Percentiles rank a stretch among this genome's conserved stretches.
phyloP scores from a whole-genome alignment of 495 filamentous ascomycete species.

The Lentithecium fluviatile region DNA sequence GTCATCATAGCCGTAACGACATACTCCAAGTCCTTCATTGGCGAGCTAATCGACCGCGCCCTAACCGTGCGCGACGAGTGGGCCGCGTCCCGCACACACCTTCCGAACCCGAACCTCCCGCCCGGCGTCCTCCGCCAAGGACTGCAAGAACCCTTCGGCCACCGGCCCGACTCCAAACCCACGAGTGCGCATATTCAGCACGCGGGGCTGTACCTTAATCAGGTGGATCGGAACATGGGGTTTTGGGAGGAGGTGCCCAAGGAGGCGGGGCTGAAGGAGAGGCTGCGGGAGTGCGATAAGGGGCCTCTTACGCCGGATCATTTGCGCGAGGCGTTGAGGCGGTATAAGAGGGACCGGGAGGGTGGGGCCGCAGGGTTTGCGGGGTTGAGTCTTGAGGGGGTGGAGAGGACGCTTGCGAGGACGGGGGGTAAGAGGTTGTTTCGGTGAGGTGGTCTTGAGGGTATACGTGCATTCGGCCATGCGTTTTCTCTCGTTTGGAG shows the following conservation, averaged over 20 bases:
- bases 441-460: constrained; percentile 37
- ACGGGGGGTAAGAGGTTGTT: constrained; percentile 45
- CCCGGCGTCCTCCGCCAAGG: constrained; percentile 26
- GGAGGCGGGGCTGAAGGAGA: constrained; percentile 27
- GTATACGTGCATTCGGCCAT: too few species aligned
- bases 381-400: constrained; percentile 63
- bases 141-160: constrained; percentile 17
- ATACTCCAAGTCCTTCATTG: constrained; percentile 80
- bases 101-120: constrained; percentile 33
- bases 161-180: constrained; percentile 9
- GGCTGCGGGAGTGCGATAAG: constrained; percentile 47
- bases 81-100: constrained; percentile 50
- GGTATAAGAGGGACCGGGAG: constrained; percentile 64
- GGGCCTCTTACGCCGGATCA: constrained; percentile 80
- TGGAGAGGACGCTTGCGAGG: constrained; percentile 38
- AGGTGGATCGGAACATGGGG: neutral
- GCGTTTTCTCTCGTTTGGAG: too few species aligned
- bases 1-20: constrained; percentile 78
- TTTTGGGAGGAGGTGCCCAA: constrained; percentile 16
- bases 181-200: constrained; percentile 4
- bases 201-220: neutral
- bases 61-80: constrained; percentile 77
- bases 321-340: constrained; percentile 72
- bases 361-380: constrained; percentile 71
- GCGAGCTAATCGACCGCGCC: constrained; percentile 78